Evolutionary conservation across 2,329 filamentous ascomycete species (phyloP).

Genomic region (Trichoderma harzianum): DNA sequence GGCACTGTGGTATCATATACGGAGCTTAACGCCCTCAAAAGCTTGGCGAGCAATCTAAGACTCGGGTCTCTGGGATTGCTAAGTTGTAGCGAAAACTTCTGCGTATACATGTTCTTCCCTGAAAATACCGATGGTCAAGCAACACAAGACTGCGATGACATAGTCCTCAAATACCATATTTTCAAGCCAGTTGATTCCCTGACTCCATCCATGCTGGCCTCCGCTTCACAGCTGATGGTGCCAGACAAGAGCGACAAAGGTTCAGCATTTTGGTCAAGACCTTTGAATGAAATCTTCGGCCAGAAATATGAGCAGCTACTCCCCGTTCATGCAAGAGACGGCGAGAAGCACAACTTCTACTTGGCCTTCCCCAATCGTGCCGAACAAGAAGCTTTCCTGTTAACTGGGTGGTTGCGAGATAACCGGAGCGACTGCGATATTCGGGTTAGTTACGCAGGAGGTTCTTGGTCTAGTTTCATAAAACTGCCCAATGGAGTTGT

Average conservation of each 20-base stretch:
- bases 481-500: slow-evolving; percentile 31
- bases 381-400: slow-evolving; percentile 33
- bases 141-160: slow-evolving; percentile 29
- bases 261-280: slow-evolving; percentile 18
- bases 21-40: slow-evolving; percentile 24
- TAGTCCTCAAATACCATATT: slow-evolving; percentile 36
- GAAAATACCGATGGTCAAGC: slow-evolving; percentile 29
- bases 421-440: slow-evolving; percentile 41
- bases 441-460: slow-evolving; percentile 38
- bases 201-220: slow-evolving; percentile 26
- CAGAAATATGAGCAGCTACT: slow-evolving; percentile 34
- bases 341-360: slow-evolving; percentile 38
- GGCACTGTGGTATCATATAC: slow-evolving; percentile 23
- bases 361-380: slow-evolving; percentile 46
- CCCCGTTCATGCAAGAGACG: slow-evolving; percentile 20
- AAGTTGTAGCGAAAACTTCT: slow-evolving; percentile 30
- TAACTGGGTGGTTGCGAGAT: slow-evolving; percentile 44
- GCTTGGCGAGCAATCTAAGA: slow-evolving; percentile 34
- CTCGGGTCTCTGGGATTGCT: slow-evolving; percentile 37
- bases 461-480: slow-evolving; percentile 48
- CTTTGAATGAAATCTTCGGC: slow-evolving; percentile 31
- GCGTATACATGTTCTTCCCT: slow-evolving; percentile 39
- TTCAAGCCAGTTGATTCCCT: slow-evolving; percentile 32
- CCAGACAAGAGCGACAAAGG: background rate
- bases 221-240: slow-evolving; percentile 17